Evolutionary conservation across 2,329 filamentous ascomycete genomes (phyloP), one percentile per base, ranked within the genome.

Genomic region (Ustilaginoidea virens): DNA sequence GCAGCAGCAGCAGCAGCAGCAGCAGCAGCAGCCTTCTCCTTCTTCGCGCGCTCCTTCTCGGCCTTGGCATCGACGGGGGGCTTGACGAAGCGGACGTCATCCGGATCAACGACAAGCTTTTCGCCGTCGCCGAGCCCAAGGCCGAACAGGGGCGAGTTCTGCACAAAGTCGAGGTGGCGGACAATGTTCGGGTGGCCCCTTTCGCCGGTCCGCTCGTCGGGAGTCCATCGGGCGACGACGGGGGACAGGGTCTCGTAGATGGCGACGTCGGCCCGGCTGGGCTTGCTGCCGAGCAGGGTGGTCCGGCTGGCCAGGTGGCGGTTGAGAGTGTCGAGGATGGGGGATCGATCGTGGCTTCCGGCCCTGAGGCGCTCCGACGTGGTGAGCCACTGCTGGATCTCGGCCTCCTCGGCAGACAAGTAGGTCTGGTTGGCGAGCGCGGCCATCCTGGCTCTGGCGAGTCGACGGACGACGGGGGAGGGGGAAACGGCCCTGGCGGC

Each of bases 31-130:
- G 78, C 80, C 66, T 93, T 93, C 60, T 92, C 85, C 65, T 92
- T 92, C 77, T 93, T 94, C 57, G 87, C 71, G 27, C 79, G 74
- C 67, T 94, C 86, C 65, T 94, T 94, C 66, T 94, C 87, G 32
- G 85, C 85, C 66, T 92, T 92, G 44, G 80, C 74, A 41, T 93
- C 85, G 36, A 87, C 73, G 13, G 80, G 80, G 42, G 87, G 87
- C 60, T 90, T 87, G 44, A 86, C 77, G 52, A 85, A 86, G 38
- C 82, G 67, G 34, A 96, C 70, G 43, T 86, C 78, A 44, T 85
- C 74, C 28, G 72, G 60, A 52, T 94, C 75, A 41, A 96, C 69
- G 40, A 60, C 59, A 45, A 94, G 59, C 65, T 90, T 93, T 48
- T 90, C 74, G 30, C 58, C 64, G 10, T 77, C 71, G 36, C 66